Conservation (phyloP, 208 protist genomes). For the Phytomonas francai region DNA sequence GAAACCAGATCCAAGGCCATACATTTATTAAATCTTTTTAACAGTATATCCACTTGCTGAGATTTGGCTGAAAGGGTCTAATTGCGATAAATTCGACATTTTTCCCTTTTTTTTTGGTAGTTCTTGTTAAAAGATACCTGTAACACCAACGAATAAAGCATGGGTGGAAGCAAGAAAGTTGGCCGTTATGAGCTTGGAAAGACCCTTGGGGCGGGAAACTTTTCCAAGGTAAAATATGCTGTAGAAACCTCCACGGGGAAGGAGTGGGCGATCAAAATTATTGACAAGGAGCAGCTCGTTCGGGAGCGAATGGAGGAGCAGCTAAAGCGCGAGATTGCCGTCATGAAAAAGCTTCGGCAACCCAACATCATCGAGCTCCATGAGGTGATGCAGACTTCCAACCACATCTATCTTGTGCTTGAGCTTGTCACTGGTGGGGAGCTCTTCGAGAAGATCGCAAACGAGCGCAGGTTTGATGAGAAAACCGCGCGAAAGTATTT, state of each 20-base stretch:
- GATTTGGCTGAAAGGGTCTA: neutral
- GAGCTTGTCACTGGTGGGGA: conserved; percentile 89
- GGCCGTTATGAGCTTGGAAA: conserved; percentile 86
- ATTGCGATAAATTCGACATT: neutral
- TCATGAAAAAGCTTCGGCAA: conserved; percentile 86
- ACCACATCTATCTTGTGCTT: conserved; percentile 89
- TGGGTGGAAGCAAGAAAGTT: conserved; percentile 53
- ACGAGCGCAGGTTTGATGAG: conserved; percentile 75
- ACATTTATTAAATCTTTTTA: too few relatives aligned
- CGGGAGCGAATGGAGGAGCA: conserved; percentile 88
- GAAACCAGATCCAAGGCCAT: too few relatives aligned
- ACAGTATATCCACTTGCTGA: too few relatives aligned
- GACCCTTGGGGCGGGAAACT: conserved; percentile 83
- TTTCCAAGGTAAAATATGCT: conserved; percentile 80
- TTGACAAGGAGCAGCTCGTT: conserved; percentile 80
- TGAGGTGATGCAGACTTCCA: conserved; percentile 83
- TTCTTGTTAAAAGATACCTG: too few relatives aligned
- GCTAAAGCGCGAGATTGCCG: conserved; percentile 83
- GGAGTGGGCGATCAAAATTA: conserved; percentile 84
- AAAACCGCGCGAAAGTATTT: conserved; percentile 88
- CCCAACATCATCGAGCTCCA: conserved; percentile 80
- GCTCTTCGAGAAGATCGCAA: conserved; percentile 88
- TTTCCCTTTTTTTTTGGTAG: too few relatives aligned
- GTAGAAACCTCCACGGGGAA: conserved; percentile 60
- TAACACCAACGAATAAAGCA: conserved; percentile 13